A percentile compares a stretch with the other conserved stretches of the same genome.
Evolutionary conservation across 2,329 filamentous ascomycete genomes (phyloP).

Genomic region (Verticillium klebahnii): DNA sequence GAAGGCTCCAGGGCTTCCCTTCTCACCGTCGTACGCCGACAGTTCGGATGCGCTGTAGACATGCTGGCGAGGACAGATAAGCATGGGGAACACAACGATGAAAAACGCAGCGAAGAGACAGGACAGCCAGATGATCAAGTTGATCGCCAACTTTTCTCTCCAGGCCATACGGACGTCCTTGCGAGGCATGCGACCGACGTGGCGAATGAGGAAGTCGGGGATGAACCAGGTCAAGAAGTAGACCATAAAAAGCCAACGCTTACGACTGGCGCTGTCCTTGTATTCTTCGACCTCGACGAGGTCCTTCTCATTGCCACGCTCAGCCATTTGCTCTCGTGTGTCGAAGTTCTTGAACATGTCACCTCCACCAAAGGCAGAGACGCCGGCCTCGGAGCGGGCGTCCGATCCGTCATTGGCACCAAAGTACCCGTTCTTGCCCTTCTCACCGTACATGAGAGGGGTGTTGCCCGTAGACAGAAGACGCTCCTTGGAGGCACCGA

Average conservation of each 20-base stretch:
- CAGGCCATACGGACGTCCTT: constrained; percentile 91
- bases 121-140: constrained; percentile 90
- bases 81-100: constrained; percentile 77
- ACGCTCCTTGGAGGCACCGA: constrained; percentile 59
- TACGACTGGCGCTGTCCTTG: constrained; percentile 71
- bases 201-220: constrained; percentile 76
- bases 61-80: constrained; percentile 89
- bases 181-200: constrained; percentile 78
- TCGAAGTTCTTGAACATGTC: constrained; percentile 99
- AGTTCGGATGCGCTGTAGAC: constrained; percentile 81
- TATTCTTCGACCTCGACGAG: constrained; percentile 87
- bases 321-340: constrained; percentile 88
- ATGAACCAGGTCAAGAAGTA: constrained; percentile 82
- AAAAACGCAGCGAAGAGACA: constrained; percentile 80
- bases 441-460: constrained; percentile 66
- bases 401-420: constrained; percentile 71
- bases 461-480: constrained; percentile 48
- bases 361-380: constrained; percentile 82
- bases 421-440: constrained; percentile 75
- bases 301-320: constrained; percentile 87
- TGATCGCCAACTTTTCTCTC: constrained; percentile 97
- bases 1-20: constrained; percentile 56
- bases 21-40: constrained; percentile 66
- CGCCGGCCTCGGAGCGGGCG: constrained; percentile 83
- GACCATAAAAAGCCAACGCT: constrained; percentile 84